Evolutionary conservation across 306 rosid genomes (phyloP).

Genomic region (Vigna angularis): DNA sequence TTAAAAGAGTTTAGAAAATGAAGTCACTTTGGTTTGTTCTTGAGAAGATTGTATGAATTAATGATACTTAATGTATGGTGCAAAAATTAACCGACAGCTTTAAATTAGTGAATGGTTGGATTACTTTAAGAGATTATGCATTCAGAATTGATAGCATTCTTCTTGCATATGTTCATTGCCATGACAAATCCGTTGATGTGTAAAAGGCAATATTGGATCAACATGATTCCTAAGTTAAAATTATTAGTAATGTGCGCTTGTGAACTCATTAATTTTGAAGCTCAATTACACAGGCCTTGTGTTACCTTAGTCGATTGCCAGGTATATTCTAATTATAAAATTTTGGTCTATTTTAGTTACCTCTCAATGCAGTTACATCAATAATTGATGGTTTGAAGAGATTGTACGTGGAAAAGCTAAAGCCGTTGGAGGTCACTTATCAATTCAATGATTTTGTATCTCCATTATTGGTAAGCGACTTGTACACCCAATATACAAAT

Average conservation of each 20-base stretch:
- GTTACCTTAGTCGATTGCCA: slow-evolving; percentile 24
- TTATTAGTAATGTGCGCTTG: slow-evolving; percentile 1
- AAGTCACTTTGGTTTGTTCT: not conserved
- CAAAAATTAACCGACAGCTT: slow-evolving; percentile 15
- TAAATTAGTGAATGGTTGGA: slow-evolving; percentile 24
- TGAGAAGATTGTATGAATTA: slow-evolving; percentile 11
- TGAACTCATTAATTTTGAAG: slow-evolving; percentile 29
- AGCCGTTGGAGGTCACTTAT: slow-evolving; percentile 86
- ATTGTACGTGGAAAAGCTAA: slow-evolving; percentile 77
- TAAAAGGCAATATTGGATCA: slow-evolving; percentile 20
- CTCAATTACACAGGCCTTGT: slow-evolving; percentile 10
- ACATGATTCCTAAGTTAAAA: not conserved
- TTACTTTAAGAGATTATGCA: not conserved
- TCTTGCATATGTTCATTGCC: slow-evolving; percentile 25
- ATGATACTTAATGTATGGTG: slow-evolving; percentile 2
- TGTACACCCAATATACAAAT: slow-evolving; percentile 2
- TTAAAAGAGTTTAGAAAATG: slow-evolving; percentile 7
- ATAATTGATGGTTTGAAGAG: slow-evolving; percentile 88
- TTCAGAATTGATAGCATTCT: not conserved
- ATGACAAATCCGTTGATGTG: slow-evolving; percentile 4
- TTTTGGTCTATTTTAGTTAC: slow-evolving; percentile 55
- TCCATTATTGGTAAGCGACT: slow-evolving; percentile 72
- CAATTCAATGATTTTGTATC: slow-evolving; percentile 88
- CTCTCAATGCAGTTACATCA: slow-evolving; percentile 81
- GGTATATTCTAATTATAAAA: slow-evolving; percentile 13